Conservation (phyloP, 2,329 filamentous ascomycete genomes). For the Nemania serpens region DNA sequence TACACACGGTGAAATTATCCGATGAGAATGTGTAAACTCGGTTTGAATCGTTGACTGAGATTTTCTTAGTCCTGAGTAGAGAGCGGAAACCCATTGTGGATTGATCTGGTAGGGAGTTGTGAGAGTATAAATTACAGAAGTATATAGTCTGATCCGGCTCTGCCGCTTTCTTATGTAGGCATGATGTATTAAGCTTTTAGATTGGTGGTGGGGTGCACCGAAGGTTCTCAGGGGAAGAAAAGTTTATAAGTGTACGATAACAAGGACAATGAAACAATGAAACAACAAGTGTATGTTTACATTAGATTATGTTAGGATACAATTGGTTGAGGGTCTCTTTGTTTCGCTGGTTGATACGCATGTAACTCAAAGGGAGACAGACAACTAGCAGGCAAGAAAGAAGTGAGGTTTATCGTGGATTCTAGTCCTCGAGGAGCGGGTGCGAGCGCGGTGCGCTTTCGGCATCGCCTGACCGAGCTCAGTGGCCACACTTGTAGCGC, state of each 20-base stretch:
- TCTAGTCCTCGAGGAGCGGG: neutral
- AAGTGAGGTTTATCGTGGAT: neutral
- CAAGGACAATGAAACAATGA: neutral
- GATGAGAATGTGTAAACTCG: conserved; percentile 18
- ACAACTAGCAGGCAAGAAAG: neutral
- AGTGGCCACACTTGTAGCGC: neutral
- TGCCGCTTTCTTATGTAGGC: neutral
- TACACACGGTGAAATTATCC: conserved; percentile 25
- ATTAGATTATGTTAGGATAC: neutral
- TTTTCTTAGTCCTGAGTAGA: conserved; percentile 28
- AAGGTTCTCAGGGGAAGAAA: conserved; percentile 4
- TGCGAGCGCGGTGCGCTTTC: neutral
- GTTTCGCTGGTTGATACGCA: neutral
- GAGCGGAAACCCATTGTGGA: conserved; percentile 16
- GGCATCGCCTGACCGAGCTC: conserved; percentile 21
- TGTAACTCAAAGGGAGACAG: conserved; percentile 1
- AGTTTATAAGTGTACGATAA: neutral
- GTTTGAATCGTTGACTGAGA: conserved; percentile 8
- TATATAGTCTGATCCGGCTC: conserved; percentile 9
- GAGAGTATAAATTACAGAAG: conserved; percentile 1
- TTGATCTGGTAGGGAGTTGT: neutral
- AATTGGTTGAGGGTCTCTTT: conserved; percentile 5
- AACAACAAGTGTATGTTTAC: neutral
- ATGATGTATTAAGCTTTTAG: conserved; percentile 1
- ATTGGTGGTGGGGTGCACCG: neutral